Base-by-base conservation (phyloP, 2,329 filamentous ascomycete species). In the Cytospora schulzeri region DNA sequence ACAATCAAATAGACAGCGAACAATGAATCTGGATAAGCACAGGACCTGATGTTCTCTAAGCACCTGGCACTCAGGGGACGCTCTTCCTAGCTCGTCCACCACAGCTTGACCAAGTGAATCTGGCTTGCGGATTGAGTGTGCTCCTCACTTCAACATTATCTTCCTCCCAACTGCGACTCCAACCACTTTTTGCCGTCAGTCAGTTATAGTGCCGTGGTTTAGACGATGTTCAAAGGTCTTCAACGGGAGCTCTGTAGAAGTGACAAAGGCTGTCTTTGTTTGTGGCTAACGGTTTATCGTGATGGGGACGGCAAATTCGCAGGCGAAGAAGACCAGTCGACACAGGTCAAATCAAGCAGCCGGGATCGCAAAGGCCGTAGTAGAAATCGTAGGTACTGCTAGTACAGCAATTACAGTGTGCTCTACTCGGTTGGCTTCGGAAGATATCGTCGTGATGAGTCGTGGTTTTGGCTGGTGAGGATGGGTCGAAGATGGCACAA, bases 1-100 rank as follows among this genome's bases (percentile, higher is more conserved):
- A 66, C 57, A 28, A 50, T 57, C 62, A 55, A 61, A 38, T 45
- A n/a, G 45, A 60, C 53, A 64, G 62, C 62, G 50, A 57, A 62
- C 51, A 59, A 57, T 38, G 33, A 58, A 29, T 52, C 58, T 62
- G 55, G 41, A 45, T 35, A 66, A 58, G 50, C 50, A 58, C 65
- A 64, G 26, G 58, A 62, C 62, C 58, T 52, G 51, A 58, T 66
- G 58, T 52, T 59, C 51, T 48, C 55, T 53, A 54, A 33, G n/a
- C n/a, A 60, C 26, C 33, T 57, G 29, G 61, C 54, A 31, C 56
- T 38, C 57, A 57, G 48, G 48, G 31, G 38, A 26, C 29, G 48
- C 48, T 58, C 53, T 56, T 35, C 56, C 48, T 61, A 66, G 55
- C 54, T 57, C 61, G 64, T 54, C 58, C 54, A 59, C 50, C 64